Evolutionary conservation across 768 basidiomycete species (phyloP), one percentile per base, ranked within the genome.

Genomic region (Tremella fuciformis): DNA sequence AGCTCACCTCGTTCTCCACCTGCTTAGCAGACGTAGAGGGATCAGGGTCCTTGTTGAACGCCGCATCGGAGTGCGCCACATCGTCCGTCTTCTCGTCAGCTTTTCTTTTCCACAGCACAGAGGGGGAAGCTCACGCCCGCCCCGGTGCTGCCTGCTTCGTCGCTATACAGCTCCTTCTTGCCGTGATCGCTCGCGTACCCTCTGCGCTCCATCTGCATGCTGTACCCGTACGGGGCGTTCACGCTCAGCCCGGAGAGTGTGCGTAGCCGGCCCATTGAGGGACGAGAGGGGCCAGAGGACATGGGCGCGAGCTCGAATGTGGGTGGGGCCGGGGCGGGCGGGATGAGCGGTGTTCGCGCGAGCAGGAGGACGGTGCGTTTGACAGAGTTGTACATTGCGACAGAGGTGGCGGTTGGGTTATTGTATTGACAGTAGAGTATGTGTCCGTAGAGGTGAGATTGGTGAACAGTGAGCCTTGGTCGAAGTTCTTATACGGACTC

Each of bases 151-250:
- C 75, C 75, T 19, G 61, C 62, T 57, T 76, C 75, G 60, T 76
- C 75, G 8, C 65, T 67, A 54, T 76, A 76, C 48, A 76, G 57
- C 61, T 76, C 75, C 66, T 72, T 65, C 66, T 67, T 65, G 13
- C 75, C 75, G 26, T 64, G 42, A 62, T 73, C 70, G 39, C 70
- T 72, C 2, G 75, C 75, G 37, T 70, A 73, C 8, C 73, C 63
- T 29, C 71, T 66, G 44, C 29, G 38, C 19, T 19, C n/a, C 41
- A 19, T 40, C 49, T 56, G 50, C 39, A 29, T 51, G 16, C 51
- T 42, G 9, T 15, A 8, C 60, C 55, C 42, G 41, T 34, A 56
- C 16, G 53, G 51, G 16, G 42, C 39, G 47, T 51, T 48, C 8
- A 64, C 52, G 24, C 59, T 62, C 21, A 66, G 15, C 19, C 48